Base-by-base conservation (phyloP, 345 rosid genomes). In the Acer yangbiense region DNA sequence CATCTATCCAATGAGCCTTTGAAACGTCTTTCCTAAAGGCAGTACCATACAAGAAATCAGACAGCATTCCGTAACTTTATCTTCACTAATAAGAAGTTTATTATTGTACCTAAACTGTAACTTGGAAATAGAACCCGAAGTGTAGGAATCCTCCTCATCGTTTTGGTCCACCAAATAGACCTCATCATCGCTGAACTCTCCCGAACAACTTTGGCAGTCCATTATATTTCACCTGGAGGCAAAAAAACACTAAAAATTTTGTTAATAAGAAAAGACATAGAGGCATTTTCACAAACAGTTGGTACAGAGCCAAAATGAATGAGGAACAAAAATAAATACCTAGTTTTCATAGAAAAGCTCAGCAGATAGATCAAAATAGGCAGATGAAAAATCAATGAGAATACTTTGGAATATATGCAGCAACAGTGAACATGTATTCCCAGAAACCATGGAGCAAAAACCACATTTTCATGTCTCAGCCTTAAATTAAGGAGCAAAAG, bases 1-100 rank as follows among this genome's bases (percentile, higher is more conserved):
- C 82, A 4, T 63, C 57, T 29, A 82, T 74, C 98, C 98, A 93
- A 69, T 80, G 81, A 78, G 94, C 97, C 83, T 86, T 90, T 2
- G 98, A 95, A 50, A 85, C 57, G 57, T 83, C 88, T 77, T 83
- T 86, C 90, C 92, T 87, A 43, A 32, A 71, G 78, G 25, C 27
- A 73, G 54, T 18, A 54, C 63, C 35, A 75, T 20, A 64, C 55
- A 74, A 62, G 17, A 16, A 77, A 50, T 63, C 27, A 76, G 61
- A 10, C 2, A 11, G 23, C 32, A 41, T 21, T 46, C 1, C 6
- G 9, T 13, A 9, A 11, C 48, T 60, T 16, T 21, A 18, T 18
- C n/a, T 29, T 43, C 2, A 4, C 60, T 3, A 62, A 57, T 18
- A 29, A 27, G 3, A 25, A 6, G 3, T 55, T 9, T 10, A 46